Base-by-base conservation (phyloP, 2,329 filamentous ascomycete genomes). In the Arthroderma sp. region DNA sequence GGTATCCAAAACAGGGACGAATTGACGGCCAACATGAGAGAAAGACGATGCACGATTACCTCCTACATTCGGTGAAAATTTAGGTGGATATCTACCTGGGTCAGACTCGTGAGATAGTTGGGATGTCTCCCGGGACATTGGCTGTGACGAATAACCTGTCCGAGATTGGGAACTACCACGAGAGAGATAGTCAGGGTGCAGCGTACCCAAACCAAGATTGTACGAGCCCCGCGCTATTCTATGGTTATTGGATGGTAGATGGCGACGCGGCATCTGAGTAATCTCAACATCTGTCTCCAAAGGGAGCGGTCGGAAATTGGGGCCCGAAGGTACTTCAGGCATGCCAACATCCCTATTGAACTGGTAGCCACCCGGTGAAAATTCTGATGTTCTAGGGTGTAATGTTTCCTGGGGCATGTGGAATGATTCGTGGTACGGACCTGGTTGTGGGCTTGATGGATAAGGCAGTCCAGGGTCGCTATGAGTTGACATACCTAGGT, bases 261-360 rank as follows among this genome's bases (percentile, higher is more conserved):
- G 47, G 11, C 51, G 47, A 10, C 49, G 57, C 9, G 53, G 53
- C 30, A 58, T 43, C 9, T 54, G 50, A 6, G 56, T 55, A 43
- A 65, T 53, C 4, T 58, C 49, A 30, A 64, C 59, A 38, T 65
- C 54, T 31, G 55, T 47, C 9, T 65, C 62, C 37, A 61, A 60
- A 1, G 60, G 61, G 3, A 66, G 44, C 7, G 55, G 53, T 28
- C 42, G 38, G 2, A 42, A 38, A 27, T 53, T 51, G 2, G 49
- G 39, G 6, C 40, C 45, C 27, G 41, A 6, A 15, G 42, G 22
- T 15, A 10, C 27, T n/a, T 34, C 22, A 22, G 43, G 22, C 10
- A 29, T 34, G 31, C 33, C 31, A 10, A 34, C 6, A 28, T 47
- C 39, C 6, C 36, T 44, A 40, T 31, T 30, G 1, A 28, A 11